phyloP scores from a whole-genome alignment of 164 flowering plant genomes.

The Tetrastigma voinierianum region DNA sequence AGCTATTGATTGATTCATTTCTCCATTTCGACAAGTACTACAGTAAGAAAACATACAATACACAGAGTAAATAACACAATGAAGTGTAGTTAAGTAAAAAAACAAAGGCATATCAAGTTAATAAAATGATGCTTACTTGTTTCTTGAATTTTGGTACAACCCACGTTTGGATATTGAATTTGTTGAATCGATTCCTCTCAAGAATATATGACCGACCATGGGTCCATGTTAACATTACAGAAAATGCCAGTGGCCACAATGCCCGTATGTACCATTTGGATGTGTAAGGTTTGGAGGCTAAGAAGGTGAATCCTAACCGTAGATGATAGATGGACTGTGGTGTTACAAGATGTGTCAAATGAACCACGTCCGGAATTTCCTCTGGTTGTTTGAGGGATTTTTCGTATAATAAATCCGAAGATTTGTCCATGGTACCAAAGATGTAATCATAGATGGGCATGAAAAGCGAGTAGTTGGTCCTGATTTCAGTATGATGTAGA shows the following conservation, averaged over 20 bases:
- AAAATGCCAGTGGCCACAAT: slow-evolving; percentile 62
- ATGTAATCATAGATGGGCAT: slow-evolving; percentile 56
- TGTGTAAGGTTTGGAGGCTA: slow-evolving; percentile 58
- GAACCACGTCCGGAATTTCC: slow-evolving; percentile 55
- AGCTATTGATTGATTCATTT: slow-evolving; percentile 37
- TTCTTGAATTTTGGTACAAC: slow-evolving; percentile 54
- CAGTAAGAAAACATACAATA: neutral
- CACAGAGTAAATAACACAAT: neutral
- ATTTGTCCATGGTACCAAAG: slow-evolving; percentile 54
- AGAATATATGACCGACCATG: slow-evolving; percentile 45
- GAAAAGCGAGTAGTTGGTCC: slow-evolving; percentile 53
- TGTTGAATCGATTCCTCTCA: slow-evolving; percentile 50
- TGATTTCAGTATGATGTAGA: slow-evolving; percentile 53
- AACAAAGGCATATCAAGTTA: no score
- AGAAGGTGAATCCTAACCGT: slow-evolving; percentile 52
- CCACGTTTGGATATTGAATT: slow-evolving; percentile 67
- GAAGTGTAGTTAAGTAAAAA: neutral
- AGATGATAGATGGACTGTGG: slow-evolving; percentile 71
- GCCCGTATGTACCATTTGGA: slow-evolving; percentile 64
- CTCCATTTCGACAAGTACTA: slow-evolving; percentile 23
- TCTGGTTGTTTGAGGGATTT: slow-evolving; percentile 32
- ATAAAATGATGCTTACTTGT: slow-evolving; percentile 39
- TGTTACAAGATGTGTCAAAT: slow-evolving; percentile 65
- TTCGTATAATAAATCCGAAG: slow-evolving; percentile 48
- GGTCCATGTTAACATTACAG: slow-evolving; percentile 44